Percentiles rank a stretch among this genome's conserved stretches.
phyloP scores from a whole-genome alignment of 164 flowering plant species.

The Nymphaea colorata region DNA sequence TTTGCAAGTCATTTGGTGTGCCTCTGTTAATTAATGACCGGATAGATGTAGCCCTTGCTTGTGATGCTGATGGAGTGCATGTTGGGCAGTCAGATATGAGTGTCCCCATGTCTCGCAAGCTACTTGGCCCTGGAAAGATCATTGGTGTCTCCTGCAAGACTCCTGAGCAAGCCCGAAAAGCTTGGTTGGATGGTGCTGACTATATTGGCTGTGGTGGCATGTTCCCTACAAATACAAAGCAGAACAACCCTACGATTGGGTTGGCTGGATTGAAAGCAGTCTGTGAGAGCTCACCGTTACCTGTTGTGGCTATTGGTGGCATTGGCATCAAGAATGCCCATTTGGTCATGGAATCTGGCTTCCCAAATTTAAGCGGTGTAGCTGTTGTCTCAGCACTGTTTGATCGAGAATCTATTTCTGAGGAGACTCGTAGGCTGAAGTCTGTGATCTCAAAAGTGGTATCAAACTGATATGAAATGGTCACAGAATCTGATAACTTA shows the following conservation, averaged over 20 bases:
- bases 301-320: constrained; percentile 96
- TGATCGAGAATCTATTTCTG: constrained; percentile 49
- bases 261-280: constrained; percentile 61
- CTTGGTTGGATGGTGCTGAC: constrained; percentile 83
- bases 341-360: constrained; percentile 48
- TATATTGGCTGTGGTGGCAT: constrained; percentile 94
- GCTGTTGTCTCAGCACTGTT: constrained; percentile 90
- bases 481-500: no score
- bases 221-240: constrained; percentile 74
- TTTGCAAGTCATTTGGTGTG: constrained; percentile 49
- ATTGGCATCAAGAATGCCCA: constrained; percentile 54
- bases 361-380: constrained; percentile 60
- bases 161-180: constrained; percentile 67
- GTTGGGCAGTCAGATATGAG: constrained; percentile 97
- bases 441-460: not conserved
- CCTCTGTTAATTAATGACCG: constrained; percentile 82
- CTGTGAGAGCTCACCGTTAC: constrained; percentile 62
- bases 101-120: constrained; percentile 37
- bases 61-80: constrained; percentile 93
- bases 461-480: no score
- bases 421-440: constrained; percentile 38
- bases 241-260: constrained; percentile 64
- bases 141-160: constrained; percentile 95
- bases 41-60: constrained; percentile 80
- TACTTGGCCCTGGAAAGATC: constrained; percentile 85